Percentiles rank a stretch among this genome's conserved stretches.
Evolutionary conservation across 2,329 filamentous ascomycete species (phyloP).

Genomic region (Cordyceps farinosa): DNA sequence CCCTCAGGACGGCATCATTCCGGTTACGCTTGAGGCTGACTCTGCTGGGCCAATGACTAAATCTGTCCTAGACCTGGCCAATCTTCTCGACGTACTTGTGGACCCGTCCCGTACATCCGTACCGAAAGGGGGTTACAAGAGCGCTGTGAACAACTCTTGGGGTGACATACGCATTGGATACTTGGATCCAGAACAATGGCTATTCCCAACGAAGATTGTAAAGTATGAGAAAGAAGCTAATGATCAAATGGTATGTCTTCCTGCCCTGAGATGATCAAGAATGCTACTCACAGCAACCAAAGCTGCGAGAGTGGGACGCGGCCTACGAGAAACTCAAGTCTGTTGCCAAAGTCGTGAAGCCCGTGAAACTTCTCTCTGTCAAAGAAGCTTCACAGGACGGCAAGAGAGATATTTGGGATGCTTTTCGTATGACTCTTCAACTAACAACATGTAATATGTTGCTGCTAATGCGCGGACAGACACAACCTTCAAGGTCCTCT

Average conservation of each 20-base stretch:
- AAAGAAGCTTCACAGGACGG: conserved; percentile 1
- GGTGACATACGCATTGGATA: conserved; percentile 17
- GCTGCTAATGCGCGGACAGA: conserved; percentile 4
- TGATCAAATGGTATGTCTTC: conserved; percentile 12
- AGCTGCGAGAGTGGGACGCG: conserved; percentile 12
- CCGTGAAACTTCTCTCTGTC: conserved; percentile 2
- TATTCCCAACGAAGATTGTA: not conserved
- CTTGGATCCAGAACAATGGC: conserved; percentile 19
- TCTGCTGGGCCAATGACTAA: conserved; percentile 19
- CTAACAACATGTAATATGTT: not conserved
- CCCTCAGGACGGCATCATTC: conserved; percentile 15
- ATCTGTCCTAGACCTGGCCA: conserved; percentile 16
- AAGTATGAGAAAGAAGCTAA: conserved; percentile 14
- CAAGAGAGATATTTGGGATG: conserved; percentile 10
- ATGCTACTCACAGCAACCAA: not conserved
- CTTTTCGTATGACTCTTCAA: not conserved
- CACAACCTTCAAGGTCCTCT: conserved; percentile 13
- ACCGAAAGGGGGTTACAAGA: conserved; percentile 13
- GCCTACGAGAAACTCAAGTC: conserved; percentile 13
- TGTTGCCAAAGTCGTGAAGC: conserved; percentile 9
- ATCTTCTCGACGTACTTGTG: conserved; percentile 16
- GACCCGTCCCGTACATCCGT: not conserved
- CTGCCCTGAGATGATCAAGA: not conserved
- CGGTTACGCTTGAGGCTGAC: conserved; percentile 14
- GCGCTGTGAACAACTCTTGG: conserved; percentile 17